Base-by-base conservation (phyloP, 495 filamentous ascomycete genomes). In the Aspergillus avenaceus region DNA sequence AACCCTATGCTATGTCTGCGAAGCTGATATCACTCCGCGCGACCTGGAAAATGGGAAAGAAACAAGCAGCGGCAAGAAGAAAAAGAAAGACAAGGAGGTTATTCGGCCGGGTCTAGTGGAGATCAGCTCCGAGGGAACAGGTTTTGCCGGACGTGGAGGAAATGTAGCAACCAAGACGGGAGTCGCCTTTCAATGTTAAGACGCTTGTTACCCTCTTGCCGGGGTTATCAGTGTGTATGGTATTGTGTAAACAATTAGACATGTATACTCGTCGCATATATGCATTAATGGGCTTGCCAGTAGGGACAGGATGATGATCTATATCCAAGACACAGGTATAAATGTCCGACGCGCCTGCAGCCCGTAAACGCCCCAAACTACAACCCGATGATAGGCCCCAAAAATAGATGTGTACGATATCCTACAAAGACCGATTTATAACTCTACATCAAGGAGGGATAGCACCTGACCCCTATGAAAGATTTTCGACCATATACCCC, bases 51-150 rank as follows among this genome's bases (percentile, higher is more conserved):
- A 38, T 38, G 16, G 34, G 16, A 38, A 21, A 18, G 34, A 38
- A 19, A 19, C 34, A 45, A 36, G 58, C 37, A 46, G 59, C 21
- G 43, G 41, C 23, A 24, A 34, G 37, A 66, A 58, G 50, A 74
- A 76, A 47, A 78, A 76, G 46, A 49, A 49, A 25, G 64, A 67
- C 8, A 70, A 73, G 58, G 63, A 79, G 27, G 59, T 46, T 7
- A 76, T 89, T 29, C 82, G 73, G 54, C 84, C 90, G 0, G 92
- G 93, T 2, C 53, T 96, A 24, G 90, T 97, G 8, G 84, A 89
- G 64, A 79, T 98, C 38, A 84, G 81, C 53, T 86, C 85, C 23
- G 92, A 97, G 54, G 93, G 93, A 0, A 98, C 93, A 0, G 93
- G 93, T 1, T 98, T 95, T 72, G 90, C 93, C 2, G 85, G 87